Percentiles rank a stretch among this genome's conserved stretches.
phyloP scores from a whole-genome alignment of 495 filamentous ascomycete genomes.

The Aspergillus steynii region DNA sequence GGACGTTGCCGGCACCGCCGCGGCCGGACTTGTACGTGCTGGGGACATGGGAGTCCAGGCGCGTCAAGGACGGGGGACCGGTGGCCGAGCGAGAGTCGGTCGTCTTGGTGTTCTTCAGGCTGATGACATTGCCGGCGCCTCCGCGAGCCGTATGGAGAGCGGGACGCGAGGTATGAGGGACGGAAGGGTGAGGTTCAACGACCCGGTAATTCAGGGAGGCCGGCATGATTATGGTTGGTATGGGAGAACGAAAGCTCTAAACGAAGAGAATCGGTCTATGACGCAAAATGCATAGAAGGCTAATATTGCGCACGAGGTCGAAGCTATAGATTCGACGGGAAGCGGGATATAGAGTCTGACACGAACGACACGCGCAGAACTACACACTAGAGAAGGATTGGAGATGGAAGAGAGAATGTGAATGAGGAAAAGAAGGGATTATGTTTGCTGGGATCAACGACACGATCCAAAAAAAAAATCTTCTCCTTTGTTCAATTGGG shows the following conservation, averaged over 20 bases:
- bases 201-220: slow-evolving; percentile 58
- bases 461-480: too few relatives aligned
- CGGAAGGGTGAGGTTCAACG: slow-evolving; percentile 78
- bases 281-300: slow-evolving; percentile 11
- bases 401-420: too few relatives aligned
- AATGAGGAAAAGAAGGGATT: too few relatives aligned
- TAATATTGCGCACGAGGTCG: slow-evolving; percentile 7
- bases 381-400: too few relatives aligned
- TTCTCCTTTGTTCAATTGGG: slow-evolving; percentile 14
- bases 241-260: slow-evolving; percentile 7
- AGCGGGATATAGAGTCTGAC: too few relatives aligned
- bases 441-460: too few relatives aligned
- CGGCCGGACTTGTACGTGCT: slow-evolving; percentile 73
- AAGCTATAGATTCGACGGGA: slow-evolving; percentile 16
- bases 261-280: slow-evolving; percentile 6
- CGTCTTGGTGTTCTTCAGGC: slow-evolving; percentile 66
- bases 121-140: slow-evolving; percentile 78
- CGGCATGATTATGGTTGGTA: slow-evolving; percentile 25
- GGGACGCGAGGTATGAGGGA: slow-evolving; percentile 58
- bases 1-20: slow-evolving; percentile 88
- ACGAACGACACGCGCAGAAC: slow-evolving; percentile 18
- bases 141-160: slow-evolving; percentile 78
- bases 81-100: slow-evolving; percentile 51
- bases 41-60: slow-evolving; percentile 41
- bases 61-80: slow-evolving; percentile 53